Evolutionary conservation across 108 stramenopile genomes (phyloP).

Genomic region (Nitzschia sp.): DNA sequence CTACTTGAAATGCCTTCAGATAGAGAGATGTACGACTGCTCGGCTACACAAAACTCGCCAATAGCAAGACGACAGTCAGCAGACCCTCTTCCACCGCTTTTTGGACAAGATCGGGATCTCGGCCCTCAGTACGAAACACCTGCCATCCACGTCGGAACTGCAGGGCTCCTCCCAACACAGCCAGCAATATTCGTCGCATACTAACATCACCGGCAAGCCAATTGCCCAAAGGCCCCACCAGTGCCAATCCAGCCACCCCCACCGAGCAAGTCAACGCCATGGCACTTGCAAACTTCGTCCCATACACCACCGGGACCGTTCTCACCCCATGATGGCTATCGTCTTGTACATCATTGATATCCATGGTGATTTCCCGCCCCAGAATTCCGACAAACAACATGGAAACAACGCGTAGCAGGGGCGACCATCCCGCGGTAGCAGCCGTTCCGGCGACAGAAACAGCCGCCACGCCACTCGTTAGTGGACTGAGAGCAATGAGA

Average conservation of each 20-base stretch:
- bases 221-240: neutral
- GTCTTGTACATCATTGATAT: constrained; percentile 59
- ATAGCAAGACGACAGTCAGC: constrained; percentile 24
- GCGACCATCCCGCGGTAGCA: neutral
- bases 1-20: no score
- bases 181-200: constrained; percentile 26
- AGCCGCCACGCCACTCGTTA: constrained; percentile 59
- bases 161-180: constrained; percentile 9
- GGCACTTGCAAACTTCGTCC: constrained; percentile 41
- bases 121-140: constrained; percentile 28
- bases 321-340: constrained; percentile 50
- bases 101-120: constrained; percentile 10
- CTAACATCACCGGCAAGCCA: neutral
- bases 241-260: constrained; percentile 2
- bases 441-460: constrained; percentile 7
- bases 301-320: constrained; percentile 73
- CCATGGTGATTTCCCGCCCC: constrained; percentile 77
- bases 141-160: constrained; percentile 30
- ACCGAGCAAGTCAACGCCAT: constrained; percentile 2
- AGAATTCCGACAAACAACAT: constrained; percentile 42
- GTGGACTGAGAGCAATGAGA: constrained; percentile 61
- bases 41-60: constrained; percentile 45
- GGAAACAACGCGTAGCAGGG: neutral
- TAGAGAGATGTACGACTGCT: no score
- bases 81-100: constrained; percentile 36